phyloP scores from a whole-genome alignment of 148 eudicot genomes.

The Fagopyrum homotropicum region DNA sequence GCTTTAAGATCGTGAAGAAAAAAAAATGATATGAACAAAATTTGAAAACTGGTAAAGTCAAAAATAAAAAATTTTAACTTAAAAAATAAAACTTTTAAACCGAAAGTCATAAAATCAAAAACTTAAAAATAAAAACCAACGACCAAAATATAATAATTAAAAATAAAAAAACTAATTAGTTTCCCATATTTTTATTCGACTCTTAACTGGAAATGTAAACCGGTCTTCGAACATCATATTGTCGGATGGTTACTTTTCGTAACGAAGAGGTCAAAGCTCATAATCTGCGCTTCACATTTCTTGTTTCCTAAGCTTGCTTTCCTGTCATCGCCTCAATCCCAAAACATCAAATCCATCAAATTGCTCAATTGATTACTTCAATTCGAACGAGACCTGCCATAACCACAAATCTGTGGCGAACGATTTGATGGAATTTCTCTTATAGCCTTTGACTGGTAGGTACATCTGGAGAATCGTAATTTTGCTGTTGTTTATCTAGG shows the following conservation, averaged over 20 bases:
- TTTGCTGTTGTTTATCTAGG: background rate
- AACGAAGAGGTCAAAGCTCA: slow-evolving; percentile 4
- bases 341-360: background rate
- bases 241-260: background rate
- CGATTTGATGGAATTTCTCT: background rate
- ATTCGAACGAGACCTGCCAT: background rate
- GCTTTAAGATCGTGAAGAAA: too few relatives aligned
- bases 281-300: background rate
- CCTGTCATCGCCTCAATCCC: background rate
- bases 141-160: too few relatives aligned
- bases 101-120: too few relatives aligned
- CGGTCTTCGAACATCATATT: background rate
- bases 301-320: background rate
- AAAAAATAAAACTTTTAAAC: too few relatives aligned
- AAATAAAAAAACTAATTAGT: too few relatives aligned
- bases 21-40: too few relatives aligned
- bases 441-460: background rate
- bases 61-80: too few relatives aligned
- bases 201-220: background rate
- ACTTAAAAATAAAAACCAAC: too few relatives aligned
- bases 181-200: too few relatives aligned
- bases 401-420: background rate
- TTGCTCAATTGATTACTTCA: background rate
- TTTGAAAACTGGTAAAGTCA: too few relatives aligned
- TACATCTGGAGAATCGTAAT: background rate